These are phyloP conservation scores for Gorgonomyces haynaldii DNA, from an alignment of 192 early-diverging fungal species.

Conservation along the genomic window DNA sequence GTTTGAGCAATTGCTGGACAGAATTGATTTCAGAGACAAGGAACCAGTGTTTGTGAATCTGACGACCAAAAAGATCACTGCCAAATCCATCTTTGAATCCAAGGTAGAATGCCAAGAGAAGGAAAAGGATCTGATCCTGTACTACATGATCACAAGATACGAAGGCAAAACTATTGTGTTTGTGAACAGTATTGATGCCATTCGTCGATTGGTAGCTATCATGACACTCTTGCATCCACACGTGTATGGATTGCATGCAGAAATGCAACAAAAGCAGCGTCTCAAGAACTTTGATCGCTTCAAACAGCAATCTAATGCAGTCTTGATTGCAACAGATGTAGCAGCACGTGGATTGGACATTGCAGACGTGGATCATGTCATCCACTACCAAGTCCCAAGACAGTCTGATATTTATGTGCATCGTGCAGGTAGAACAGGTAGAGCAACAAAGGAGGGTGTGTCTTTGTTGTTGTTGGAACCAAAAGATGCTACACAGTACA, in stretches of 20 bases:
- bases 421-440: slow-evolving; percentile 85
- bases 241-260: slow-evolving; percentile 78
- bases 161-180: slow-evolving; percentile 87
- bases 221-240: slow-evolving; percentile 61
- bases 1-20: slow-evolving; percentile 57
- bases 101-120: slow-evolving; percentile 73
- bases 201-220: slow-evolving; percentile 76
- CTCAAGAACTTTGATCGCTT: slow-evolving; percentile 85
- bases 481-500: slow-evolving; percentile 69
- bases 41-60: slow-evolving; percentile 70
- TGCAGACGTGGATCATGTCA: slow-evolving; percentile 78
- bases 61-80: slow-evolving; percentile 50
- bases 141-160: slow-evolving; percentile 78
- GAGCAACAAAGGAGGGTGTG: slow-evolving; percentile 70
- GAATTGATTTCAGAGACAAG: slow-evolving; percentile 64
- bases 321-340: slow-evolving; percentile 91
- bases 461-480: slow-evolving; percentile 74
- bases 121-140: slow-evolving; percentile 66
- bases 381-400: slow-evolving; percentile 91
- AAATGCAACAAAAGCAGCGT: slow-evolving; percentile 93
- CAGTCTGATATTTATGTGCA: slow-evolving; percentile 93
- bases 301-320: slow-evolving; percentile 53
- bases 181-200: slow-evolving; percentile 90
- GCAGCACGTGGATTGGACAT: slow-evolving; percentile 95
- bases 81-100: slow-evolving; percentile 61